Base-by-base conservation (phyloP, 2,329 filamentous ascomycete species). In the Nectriaceae sp. region DNA sequence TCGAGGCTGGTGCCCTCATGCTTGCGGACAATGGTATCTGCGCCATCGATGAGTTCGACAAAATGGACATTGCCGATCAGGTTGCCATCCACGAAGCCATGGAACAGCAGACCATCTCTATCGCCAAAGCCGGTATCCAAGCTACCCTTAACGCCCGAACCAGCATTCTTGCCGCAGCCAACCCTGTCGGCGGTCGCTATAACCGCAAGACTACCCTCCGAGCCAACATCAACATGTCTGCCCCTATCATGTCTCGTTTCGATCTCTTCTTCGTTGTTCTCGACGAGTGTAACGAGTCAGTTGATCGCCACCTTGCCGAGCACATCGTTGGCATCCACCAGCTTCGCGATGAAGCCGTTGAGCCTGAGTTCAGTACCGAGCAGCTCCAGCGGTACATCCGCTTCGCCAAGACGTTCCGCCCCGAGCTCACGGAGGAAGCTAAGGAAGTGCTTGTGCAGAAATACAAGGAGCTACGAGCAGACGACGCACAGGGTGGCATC, bases 41-140 rank as follows among this genome's bases (percentile, higher is more conserved):
- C 70, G 92, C 91, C 50, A 99, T 99, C 67, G 94, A 99, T 66
- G 94, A 99, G 68, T 99, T 99, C 62, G 94, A 99, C 82, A 99
- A 99, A 76, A 99, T 99, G 94, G 94, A 99, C 64, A 89, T 99
- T 53, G 85, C 77, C 44, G 94, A 99, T 68, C 94, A 99, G 74
- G 94, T 99, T 46, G 94, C 94, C 57, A 99, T 99, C 64, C 94
- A 99, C 80, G 94, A 99, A 83, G 94, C 94, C 50, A 99, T 99
- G 94, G 94, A 99, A 82, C 94, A 99, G 76, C 94, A 99, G 73
- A 99, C 94, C 4, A 99, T 99, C 57, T 97, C 91, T 8, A 99
- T 99, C 63, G 93, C 94, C 51, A 99, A 99, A 74, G 94, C 94
- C 4, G 94, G 94, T 63, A 99, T 99, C 50, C 94, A 99, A 69